Base-by-base conservation (phyloP, 106 monocot genomes). In the Phalaenopsis equestris region DNA sequence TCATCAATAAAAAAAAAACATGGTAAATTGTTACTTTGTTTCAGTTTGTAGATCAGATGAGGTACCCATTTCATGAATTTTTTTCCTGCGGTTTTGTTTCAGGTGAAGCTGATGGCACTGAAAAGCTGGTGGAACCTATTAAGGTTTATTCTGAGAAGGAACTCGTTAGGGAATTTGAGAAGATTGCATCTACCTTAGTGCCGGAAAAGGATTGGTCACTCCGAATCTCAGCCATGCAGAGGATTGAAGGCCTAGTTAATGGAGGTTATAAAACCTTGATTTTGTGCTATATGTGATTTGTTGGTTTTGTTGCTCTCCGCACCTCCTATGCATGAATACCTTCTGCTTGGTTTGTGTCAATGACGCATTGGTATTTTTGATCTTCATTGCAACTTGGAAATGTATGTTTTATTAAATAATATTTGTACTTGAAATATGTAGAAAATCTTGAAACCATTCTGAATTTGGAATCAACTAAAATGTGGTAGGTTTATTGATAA, bases 121-220 rank as follows among this genome's bases (percentile, higher is more conserved):
- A 99, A 81, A 99, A 88, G 77, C 90, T 93, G 73, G 88, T 99
- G 39, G 95, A 95, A 8, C 93, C 99, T n/a, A 87, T 99, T 73
- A 95, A 90, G 84, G 91, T 99, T 41, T 90, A 95, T 81, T 93
- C 99, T 16, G 99, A 99, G 78, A 99, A 90, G 78, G 99, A 99
- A 86, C 84, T 99, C 42, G 73, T 93, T 16, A 81, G 90, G 61
- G 99, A 99, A 84, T 80, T 99, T 82, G 99, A 99, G 86, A 99
- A 95, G 83, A 90, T 99, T 84, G 84, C 95, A 79, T 82, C 87
- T 42, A 91, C 88, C 85, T 80, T 99, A 68, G 90, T 91, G n/a
- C 99, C 99, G 57, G 99, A 95, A 82, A 99, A 95, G 76, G 99
- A 99, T 85, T 99, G 99, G 99, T 93, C 90, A 46, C 37, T 93